Base-by-base conservation (phyloP, 208 protist species). In the Trypanosoma conorhini region DNA sequence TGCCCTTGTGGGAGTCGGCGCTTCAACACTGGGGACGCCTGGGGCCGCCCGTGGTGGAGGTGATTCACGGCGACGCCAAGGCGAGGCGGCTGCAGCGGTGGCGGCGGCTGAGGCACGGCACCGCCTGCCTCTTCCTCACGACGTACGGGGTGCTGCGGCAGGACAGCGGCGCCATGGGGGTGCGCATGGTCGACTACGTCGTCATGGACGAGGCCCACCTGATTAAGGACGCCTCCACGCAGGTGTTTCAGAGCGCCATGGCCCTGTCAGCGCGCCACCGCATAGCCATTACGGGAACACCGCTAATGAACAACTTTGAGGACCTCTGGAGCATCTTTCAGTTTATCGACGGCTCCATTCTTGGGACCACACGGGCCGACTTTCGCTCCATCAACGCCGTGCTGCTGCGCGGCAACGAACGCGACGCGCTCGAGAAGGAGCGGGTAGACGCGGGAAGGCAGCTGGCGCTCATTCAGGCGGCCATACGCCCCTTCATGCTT, bases 1-100 rank as follows among this genome's bases (percentile, higher is more conserved):
- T 99, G 44, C 68, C 86, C 9, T 96, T 99, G 82, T 99, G 98
- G 98, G 85, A 91, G 63, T 85, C 77, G 50, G 97, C 98, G 60
- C 79, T 99, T 38, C 58, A 65, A 22, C 62, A 86, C 56, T 95
- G 90, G 87, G 86, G 78, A 10, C 13, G 63, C 2, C 50, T 82
- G 19, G 46, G 40, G 0, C 19, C 33, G 17, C 58, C 64, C 13
- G 24, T 76, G 40, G 75, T 89, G 28, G 82, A 85, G 62, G 76
- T 93, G 5, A 70, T 95, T 28, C 85, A 92, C 76, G 75, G 75
- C 58, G 83, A 90, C 19, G 55, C 56, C 21, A 80, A 82, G 33
- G 69, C 35, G 28, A 85, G 83, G 70, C 82, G 89, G 21, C 57
- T 72, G 46, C 74, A 76, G 72, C 80, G 76, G 21, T 95, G 86